These are phyloP conservation scores for Erodium trifolium DNA, from an alignment of 441 rosid species.

Conservation along the genomic window DNA sequence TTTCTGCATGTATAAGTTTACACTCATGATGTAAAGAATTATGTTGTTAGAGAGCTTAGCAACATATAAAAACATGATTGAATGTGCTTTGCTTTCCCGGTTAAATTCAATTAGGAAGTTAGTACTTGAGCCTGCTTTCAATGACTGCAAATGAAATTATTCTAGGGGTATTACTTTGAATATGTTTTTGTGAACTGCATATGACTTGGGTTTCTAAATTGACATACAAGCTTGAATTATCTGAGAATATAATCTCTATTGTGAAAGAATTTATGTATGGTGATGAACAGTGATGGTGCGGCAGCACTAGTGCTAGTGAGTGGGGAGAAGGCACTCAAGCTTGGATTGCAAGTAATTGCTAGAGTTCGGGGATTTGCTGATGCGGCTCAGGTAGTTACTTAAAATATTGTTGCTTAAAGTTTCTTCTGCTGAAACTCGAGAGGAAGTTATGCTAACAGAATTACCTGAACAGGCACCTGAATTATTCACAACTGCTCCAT, in stretches of 20 bases:
- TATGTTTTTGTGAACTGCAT: background rate
- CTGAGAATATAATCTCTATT: background rate
- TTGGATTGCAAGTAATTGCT: conserved; percentile 24
- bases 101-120: background rate
- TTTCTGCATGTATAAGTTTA: background rate
- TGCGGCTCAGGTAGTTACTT: conserved; percentile 23
- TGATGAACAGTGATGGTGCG: conserved; percentile 15
- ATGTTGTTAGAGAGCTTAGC: background rate
- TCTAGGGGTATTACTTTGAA: background rate
- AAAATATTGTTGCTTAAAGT: background rate
- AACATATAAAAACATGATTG: background rate
- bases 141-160: background rate
- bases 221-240: background rate
- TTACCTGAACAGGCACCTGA: conserved; percentile 21
- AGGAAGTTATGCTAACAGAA: background rate
- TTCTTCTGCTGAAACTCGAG: background rate
- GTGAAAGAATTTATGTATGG: background rate
- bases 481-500: conserved; percentile 21
- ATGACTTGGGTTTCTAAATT: background rate
- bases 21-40: background rate
- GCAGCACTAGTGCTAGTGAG: conserved; percentile 25
- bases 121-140: background rate
- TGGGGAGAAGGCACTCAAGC: conserved; percentile 25
- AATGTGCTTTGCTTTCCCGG: background rate
- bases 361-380: conserved; percentile 21